phyloP scores from a whole-genome alignment of 345 rosid species.

The Mercurialis annua region DNA sequence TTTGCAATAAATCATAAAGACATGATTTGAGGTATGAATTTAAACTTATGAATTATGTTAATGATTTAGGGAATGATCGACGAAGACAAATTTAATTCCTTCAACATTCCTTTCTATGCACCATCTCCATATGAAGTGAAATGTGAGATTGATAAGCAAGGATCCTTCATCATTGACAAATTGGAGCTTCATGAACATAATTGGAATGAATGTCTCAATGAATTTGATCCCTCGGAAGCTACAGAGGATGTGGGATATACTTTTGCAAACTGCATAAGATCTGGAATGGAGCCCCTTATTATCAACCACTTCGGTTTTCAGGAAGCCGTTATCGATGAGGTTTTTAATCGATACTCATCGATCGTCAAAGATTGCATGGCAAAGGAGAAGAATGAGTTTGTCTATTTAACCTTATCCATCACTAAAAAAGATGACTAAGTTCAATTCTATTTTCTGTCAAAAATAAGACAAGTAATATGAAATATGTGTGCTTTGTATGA shows the following conservation, averaged over 20 bases:
- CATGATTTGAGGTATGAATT: too few relatives aligned
- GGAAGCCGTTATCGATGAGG: conserved; percentile 29
- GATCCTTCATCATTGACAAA: conserved; percentile 32
- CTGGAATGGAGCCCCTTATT: conserved; percentile 51
- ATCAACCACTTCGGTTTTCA: conserved; percentile 38
- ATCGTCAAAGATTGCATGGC: conserved; percentile 30
- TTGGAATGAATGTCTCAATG: conserved; percentile 30
- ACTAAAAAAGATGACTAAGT: too few relatives aligned
- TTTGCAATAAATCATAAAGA: too few relatives aligned
- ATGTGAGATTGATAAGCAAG: conserved; percentile 32
- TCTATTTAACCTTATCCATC: too few relatives aligned
- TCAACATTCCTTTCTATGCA: conserved; percentile 46
- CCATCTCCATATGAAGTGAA: conserved; percentile 44
- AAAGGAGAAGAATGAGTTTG: conserved; percentile 18
- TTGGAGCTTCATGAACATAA: conserved; percentile 33
- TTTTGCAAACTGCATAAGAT: conserved; percentile 43
- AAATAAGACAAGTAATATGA: too few relatives aligned
- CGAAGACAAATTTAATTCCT: conserved; percentile 37
- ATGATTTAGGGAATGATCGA: conserved; percentile 40
- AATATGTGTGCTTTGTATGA: too few relatives aligned
- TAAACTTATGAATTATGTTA: too few relatives aligned
- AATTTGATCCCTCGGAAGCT: neutral
- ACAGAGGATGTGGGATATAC: conserved; percentile 26
- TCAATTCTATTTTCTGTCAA: too few relatives aligned
- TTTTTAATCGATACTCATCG: conserved; percentile 23